phyloP scores from a whole-genome alignment of 768 basidiomycete species.

The Mycena kentingensis region DNA sequence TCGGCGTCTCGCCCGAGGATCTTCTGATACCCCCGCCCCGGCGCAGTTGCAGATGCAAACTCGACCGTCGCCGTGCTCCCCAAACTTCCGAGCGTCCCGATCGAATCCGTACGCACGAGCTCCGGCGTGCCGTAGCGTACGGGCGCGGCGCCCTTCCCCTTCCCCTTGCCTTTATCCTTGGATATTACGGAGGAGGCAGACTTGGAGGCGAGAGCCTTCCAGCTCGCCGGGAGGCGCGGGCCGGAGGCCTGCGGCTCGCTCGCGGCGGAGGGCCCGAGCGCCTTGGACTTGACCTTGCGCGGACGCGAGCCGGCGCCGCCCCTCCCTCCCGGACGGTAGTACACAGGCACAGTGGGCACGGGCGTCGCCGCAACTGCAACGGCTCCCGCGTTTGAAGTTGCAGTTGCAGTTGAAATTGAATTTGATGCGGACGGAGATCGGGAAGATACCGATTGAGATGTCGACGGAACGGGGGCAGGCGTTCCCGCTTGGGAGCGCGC shows the following conservation, averaged over 20 bases:
- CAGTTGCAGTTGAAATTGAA: too few relatives aligned
- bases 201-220: too few relatives aligned
- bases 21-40: not conserved
- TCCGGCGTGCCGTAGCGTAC: not conserved
- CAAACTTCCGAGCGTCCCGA: not conserved
- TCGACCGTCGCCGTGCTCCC: not conserved
- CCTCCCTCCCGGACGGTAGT: conserved; percentile 11
- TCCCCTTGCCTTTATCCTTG: too few relatives aligned
- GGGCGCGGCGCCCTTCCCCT: too few relatives aligned
- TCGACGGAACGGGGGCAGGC: not conserved
- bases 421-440: too few relatives aligned
- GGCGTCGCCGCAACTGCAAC: not conserved
- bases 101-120: not conserved
- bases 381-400: not conserved
- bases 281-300: conserved; percentile 1
- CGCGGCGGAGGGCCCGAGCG: too few relatives aligned
- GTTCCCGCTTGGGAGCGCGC: not conserved
- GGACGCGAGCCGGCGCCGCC: conserved; percentile 16
- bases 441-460: not conserved
- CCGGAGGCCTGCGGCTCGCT: too few relatives aligned
- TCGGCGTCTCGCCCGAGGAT: not conserved
- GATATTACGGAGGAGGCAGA: too few relatives aligned
- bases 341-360: not conserved
- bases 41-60: not conserved
- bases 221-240: too few relatives aligned